Base-by-base conservation (phyloP, 2,329 filamentous ascomycete genomes). In the Aspergillus aculeatinus region DNA sequence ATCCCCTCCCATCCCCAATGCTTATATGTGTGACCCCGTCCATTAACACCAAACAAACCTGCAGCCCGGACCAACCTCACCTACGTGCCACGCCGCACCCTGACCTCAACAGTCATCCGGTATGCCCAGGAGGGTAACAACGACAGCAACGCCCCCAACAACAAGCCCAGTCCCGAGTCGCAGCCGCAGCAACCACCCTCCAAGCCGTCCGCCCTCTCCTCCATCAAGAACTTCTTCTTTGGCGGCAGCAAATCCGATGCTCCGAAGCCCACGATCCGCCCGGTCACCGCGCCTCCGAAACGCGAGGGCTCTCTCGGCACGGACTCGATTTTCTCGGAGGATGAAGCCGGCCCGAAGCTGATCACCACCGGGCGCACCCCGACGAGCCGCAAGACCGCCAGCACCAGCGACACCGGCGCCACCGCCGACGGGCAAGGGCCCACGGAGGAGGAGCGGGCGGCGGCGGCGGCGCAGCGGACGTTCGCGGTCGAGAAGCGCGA, bases 321-420 rank as follows among this genome's bases (percentile, higher is more conserved):
- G 16, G 72, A 71, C 64, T 79, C 77, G 12, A 79, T 79, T 58
- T 79, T 79, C 63, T 73, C 71, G n/a, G 75, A 78, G 49, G 76
- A 75, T 21, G 63, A 71, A 31, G 61, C 68, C 27, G 62, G 58
- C 10, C 62, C 66, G n/a, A 68, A 70, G 31, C 62, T 68, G 42
- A 67, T 59, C 54, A 61, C 66, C 23, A 69, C 63, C 23, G 71
- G 69, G 11, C 72, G 66, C 16, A 70, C 63, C 25, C 72, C 68
- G 33, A 65, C 67, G 29, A 66, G 63, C 33, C 62, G 71, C 61
- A 63, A 65, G 33, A 16, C 33, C 33, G 4, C 33, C 33, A 6
- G 7, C 27, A 23, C 23, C 33, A 35, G 12, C 33, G 7, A 0
- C 27, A 1, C 33, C 27, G 3, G 27, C 27, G 9, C 27, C 27